phyloP scores from a whole-genome alignment of 2,329 filamentous ascomycete species.

The Pseudogymnoascus sp. region DNA sequence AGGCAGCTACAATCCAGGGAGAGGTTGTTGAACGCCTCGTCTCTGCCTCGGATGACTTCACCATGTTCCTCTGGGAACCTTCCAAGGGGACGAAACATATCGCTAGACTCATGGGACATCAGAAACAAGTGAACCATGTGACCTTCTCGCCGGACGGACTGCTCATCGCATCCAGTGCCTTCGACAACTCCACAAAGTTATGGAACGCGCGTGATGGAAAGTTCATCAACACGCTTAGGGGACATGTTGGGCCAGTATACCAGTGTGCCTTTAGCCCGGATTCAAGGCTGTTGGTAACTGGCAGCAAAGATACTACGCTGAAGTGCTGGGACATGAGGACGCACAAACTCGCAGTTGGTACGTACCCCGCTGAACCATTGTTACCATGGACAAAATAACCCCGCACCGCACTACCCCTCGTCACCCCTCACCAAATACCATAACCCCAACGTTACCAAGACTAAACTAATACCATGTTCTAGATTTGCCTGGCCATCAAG shows the following conservation, averaged over 20 bases:
- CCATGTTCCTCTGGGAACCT: conserved; percentile 93
- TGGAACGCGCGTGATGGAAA: conserved; percentile 72
- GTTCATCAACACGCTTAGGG: conserved; percentile 81
- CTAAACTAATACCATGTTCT: conserved; percentile 27
- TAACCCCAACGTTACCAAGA: neutral
- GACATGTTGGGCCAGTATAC: conserved; percentile 87
- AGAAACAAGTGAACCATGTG: conserved; percentile 95
- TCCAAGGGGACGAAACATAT: conserved; percentile 72
- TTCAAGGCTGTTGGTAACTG: conserved; percentile 79
- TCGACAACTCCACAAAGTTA: conserved; percentile 91
- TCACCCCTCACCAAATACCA: conserved; percentile 4
- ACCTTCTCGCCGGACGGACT: conserved; percentile 86
- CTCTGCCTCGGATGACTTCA: conserved; percentile 90
- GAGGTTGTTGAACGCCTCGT: conserved; percentile 77
- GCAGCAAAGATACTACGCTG: conserved; percentile 84
- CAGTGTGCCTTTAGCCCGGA: conserved; percentile 90
- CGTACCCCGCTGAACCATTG: conserved; percentile 13
- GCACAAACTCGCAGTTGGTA: conserved; percentile 60
- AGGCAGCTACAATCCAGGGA: conserved; percentile 70
- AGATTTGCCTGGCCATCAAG: conserved; percentile 83
- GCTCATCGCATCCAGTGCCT: conserved; percentile 79
- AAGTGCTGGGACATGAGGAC: conserved; percentile 92
- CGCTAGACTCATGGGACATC: conserved; percentile 83
- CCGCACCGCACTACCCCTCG: conserved; percentile 7
- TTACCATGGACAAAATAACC: neutral